phyloP scores from a whole-genome alignment of 768 basidiomycete genomes.

The Russula sp. region DNA sequence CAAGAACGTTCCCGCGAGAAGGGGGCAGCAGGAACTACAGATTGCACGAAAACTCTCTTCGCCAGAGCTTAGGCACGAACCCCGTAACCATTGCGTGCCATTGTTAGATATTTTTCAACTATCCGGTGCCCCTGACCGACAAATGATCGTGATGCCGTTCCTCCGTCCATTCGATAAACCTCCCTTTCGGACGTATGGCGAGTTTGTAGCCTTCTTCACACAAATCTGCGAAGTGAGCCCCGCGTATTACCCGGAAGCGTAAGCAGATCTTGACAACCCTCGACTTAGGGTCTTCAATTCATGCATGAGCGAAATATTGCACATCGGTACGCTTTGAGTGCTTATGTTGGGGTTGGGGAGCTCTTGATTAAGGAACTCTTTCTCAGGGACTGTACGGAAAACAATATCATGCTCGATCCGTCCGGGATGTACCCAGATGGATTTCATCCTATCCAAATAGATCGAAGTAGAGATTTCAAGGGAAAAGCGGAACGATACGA shows the following conservation, averaged over 20 bases:
- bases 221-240: background rate
- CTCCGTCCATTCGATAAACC: conserved; percentile 22
- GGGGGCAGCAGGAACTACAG: background rate
- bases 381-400: background rate
- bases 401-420: conserved; percentile 2
- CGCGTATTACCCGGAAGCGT: background rate
- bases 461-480: background rate
- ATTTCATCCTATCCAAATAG: background rate
- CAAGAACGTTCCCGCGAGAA: background rate
- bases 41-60: conserved; percentile 5
- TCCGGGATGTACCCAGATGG: background rate
- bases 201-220: background rate
- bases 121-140: background rate
- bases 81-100: background rate
- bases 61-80: conserved; percentile 22
- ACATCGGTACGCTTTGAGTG: conserved; percentile 27
- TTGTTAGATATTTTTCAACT: background rate
- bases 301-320: conserved; percentile 23
- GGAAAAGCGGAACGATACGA: background rate
- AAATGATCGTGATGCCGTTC: conserved; percentile 19
- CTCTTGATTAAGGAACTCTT: background rate
- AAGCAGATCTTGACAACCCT: background rate
- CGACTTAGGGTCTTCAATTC: conserved; percentile 21
- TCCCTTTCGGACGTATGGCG: conserved; percentile 6
- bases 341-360: conserved; percentile 13